A percentile compares a stretch with the other conserved stretches of the same genome.
Evolutionary conservation across 441 rosid species (phyloP).

Genomic region (Corymbia calophylla): DNA sequence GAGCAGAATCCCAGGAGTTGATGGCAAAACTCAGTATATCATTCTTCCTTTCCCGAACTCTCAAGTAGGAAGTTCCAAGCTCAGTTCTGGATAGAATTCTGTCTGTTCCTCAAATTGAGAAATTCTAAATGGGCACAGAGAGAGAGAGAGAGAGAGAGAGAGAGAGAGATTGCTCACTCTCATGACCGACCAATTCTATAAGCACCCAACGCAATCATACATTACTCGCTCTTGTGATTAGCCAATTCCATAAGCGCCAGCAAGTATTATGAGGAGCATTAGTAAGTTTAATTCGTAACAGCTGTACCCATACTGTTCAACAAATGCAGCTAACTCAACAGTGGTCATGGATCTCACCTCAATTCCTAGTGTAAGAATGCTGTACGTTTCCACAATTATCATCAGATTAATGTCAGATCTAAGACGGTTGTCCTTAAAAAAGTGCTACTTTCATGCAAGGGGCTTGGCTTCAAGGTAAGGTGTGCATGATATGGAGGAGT

Average conservation of each 20-base stretch:
- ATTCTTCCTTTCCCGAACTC: not conserved
- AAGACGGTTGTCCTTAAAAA: not conserved
- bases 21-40: not conserved
- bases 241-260: not conserved
- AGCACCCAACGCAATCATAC: not conserved
- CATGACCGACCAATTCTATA: not conserved
- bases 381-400: not conserved
- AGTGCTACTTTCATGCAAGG: not conserved
- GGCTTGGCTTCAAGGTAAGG: not conserved
- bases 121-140: not conserved
- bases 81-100: not conserved
- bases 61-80: not conserved
- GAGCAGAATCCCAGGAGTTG: not conserved
- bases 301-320: no score
- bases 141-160: not conserved
- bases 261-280: not conserved
- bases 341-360: not conserved
- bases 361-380: not conserved
- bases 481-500: not conserved
- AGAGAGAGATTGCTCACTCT: no score
- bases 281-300: not conserved
- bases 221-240: not conserved
- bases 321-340: not conserved
- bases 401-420: not conserved
- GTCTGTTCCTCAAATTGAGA: not conserved